These are phyloP conservation scores for Tricholoma terreum DNA, from an alignment of 768 basidiomycete species.

Conservation along the genomic window DNA sequence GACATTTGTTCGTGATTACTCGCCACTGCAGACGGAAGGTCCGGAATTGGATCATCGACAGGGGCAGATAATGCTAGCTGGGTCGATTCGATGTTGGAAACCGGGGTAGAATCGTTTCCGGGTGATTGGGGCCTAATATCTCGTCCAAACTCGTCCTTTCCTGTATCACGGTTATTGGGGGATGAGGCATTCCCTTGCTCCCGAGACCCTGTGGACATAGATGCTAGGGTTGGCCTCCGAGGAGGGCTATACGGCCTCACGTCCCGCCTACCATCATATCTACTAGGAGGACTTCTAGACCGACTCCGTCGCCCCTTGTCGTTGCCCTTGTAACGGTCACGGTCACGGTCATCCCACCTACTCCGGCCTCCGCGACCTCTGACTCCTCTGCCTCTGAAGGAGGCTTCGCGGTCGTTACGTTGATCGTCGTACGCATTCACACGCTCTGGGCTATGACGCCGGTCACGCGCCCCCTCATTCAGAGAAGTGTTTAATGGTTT, in stretches of 20 bases:
- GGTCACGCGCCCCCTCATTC: constrained; percentile 43
- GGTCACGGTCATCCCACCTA: constrained; percentile 62
- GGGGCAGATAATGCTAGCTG: constrained; percentile 21
- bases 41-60: constrained; percentile 36
- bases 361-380: constrained; percentile 55
- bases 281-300: constrained; percentile 70
- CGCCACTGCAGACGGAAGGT: constrained; percentile 38
- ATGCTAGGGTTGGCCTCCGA: constrained; percentile 35
- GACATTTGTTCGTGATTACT: constrained; percentile 46
- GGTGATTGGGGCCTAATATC: constrained; percentile 65
- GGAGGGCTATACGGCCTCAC: constrained; percentile 61
- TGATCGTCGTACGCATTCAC: constrained; percentile 47
- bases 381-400: constrained; percentile 55
- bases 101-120: constrained; percentile 24
- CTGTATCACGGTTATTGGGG: constrained; percentile 28
- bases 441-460: constrained; percentile 49
- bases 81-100: constrained; percentile 19
- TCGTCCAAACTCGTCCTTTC: constrained; percentile 85
- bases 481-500: constrained; percentile 37
- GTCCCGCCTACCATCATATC: constrained; percentile 49
- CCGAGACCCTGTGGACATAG: constrained; percentile 20
- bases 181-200: constrained; percentile 24
- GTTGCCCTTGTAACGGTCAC: constrained; percentile 50
- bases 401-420: constrained; percentile 46
- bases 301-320: constrained; percentile 58